Conservation (phyloP, 2,329 filamentous ascomycete species). For the Stagonosporopsis chrysanthemi region DNA sequence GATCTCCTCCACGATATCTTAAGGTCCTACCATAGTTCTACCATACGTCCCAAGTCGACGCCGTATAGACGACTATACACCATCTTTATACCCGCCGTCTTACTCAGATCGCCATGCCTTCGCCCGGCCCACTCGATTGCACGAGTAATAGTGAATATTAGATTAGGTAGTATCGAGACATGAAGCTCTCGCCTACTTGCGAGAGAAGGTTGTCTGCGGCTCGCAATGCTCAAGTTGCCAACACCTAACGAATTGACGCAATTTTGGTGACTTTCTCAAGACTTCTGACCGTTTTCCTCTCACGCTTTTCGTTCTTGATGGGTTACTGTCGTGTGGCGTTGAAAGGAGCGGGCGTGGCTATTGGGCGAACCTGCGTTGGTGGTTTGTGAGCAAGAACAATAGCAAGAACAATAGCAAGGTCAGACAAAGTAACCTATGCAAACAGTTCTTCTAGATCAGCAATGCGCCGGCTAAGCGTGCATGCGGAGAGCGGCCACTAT, state of each 20-base stretch:
- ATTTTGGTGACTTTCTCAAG: not conserved
- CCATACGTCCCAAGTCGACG: conserved; percentile 2
- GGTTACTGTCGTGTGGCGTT: not conserved
- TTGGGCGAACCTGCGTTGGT: not conserved
- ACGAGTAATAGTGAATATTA: not conserved
- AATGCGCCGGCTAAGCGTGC: conserved; percentile 3
- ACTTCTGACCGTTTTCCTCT: not conserved
- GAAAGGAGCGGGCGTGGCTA: not conserved
- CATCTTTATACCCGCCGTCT: not conserved
- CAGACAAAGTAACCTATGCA: conserved; percentile 34
- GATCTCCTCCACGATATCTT: conserved; percentile 9
- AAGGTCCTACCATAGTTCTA: not conserved
- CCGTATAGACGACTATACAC: not conserved
- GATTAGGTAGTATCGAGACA: not conserved
- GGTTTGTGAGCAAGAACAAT: conserved; percentile 41
- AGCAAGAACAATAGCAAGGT: conserved; percentile 46
- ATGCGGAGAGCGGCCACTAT: conserved; percentile 21
- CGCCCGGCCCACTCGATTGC: conserved; percentile 4
- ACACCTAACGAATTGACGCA: conserved; percentile 13
- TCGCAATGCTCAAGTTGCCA: not conserved
- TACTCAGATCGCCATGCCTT: conserved; percentile 1
- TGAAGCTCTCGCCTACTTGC: not conserved
- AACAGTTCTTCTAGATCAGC: conserved; percentile 13
- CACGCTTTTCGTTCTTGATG: not conserved
- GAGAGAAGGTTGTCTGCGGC: not conserved